Conservation (phyloP, 352 stramenopile species). For the Phytophthora syringae region DNA sequence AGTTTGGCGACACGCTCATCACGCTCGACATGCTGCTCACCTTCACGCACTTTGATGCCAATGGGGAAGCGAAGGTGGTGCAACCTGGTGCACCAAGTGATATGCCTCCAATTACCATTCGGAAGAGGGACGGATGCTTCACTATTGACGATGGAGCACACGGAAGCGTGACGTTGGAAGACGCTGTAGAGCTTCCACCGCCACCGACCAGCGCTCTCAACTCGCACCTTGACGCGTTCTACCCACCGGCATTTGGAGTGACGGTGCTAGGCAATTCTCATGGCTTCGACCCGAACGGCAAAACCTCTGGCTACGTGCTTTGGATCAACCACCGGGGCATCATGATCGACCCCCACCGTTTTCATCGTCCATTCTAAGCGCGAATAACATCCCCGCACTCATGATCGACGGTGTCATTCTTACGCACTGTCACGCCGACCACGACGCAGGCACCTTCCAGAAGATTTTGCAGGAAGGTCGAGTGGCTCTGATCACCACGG, state of each 20-base stretch:
- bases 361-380: slow-evolving; percentile 84
- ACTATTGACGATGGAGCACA: slow-evolving; percentile 62
- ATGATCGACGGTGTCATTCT: slow-evolving; percentile 97
- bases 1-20: slow-evolving; percentile 91
- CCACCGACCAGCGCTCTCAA: slow-evolving; percentile 40
- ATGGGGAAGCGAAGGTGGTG: slow-evolving; percentile 58
- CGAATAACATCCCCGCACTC: slow-evolving; percentile 89
- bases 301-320: slow-evolving; percentile 95
- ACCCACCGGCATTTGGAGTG: slow-evolving; percentile 95
- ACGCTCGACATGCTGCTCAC: slow-evolving; percentile 89
- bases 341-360: slow-evolving; percentile 97
- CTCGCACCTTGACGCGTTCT: slow-evolving; percentile 77
- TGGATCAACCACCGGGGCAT: slow-evolving; percentile 97
- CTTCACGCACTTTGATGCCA: slow-evolving; percentile 87
- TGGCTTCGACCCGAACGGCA: slow-evolving; percentile 95
- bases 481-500: slow-evolving; percentile 95
- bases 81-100: slow-evolving; percentile 61
- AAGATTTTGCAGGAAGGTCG: slow-evolving; percentile 95
- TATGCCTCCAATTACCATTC: slow-evolving; percentile 51
- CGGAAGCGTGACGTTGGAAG: slow-evolving; percentile 63
- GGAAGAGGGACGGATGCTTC: slow-evolving; percentile 70
- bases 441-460: slow-evolving; percentile 97
- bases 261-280: slow-evolving; percentile 96
- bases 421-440: slow-evolving; percentile 96
- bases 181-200: slow-evolving; percentile 62